Conservation (phyloP, 1,139 yeast genomes). For the Zygosaccharomyces sapae region DNA sequence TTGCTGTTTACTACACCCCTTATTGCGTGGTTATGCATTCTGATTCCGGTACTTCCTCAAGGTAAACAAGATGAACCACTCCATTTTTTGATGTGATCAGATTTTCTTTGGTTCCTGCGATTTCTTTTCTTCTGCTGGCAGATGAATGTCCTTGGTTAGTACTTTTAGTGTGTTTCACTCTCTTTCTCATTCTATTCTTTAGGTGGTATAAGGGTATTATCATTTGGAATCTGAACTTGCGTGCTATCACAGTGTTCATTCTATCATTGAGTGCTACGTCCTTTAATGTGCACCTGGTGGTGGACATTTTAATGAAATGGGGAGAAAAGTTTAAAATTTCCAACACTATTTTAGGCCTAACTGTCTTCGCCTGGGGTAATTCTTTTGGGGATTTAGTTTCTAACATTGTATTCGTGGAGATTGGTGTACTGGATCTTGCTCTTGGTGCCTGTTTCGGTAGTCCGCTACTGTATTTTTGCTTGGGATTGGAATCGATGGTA, state of each 20-base stretch:
- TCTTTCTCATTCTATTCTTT: slow-evolving; percentile 8
- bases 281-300: slow-evolving; percentile 70
- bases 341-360: slow-evolving; percentile 77
- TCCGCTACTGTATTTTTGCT: slow-evolving; percentile 64
- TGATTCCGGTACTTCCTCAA: slow-evolving; percentile 18
- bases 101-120: slow-evolving; percentile 9
- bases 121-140: slow-evolving; percentile 5
- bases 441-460: slow-evolving; percentile 94
- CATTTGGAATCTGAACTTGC: slow-evolving; percentile 32
- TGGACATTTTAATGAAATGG: slow-evolving; percentile 59
- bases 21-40: slow-evolving; percentile 13
- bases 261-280: slow-evolving; percentile 72
- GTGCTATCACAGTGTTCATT: slow-evolving; percentile 58
- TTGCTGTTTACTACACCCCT: slow-evolving; percentile 22
- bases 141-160: slow-evolving; percentile 10
- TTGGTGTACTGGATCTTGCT: slow-evolving; percentile 92
- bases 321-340: slow-evolving; percentile 60
- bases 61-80: slow-evolving; percentile 5
- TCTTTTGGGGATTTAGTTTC: slow-evolving; percentile 87
- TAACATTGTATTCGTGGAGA: slow-evolving; percentile 72
- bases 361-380: slow-evolving; percentile 89
- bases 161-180: slow-evolving; percentile 6
- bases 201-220: slow-evolving; percentile 9
- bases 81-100: slow-evolving; percentile 10
- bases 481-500: slow-evolving; percentile 65